These are phyloP conservation scores for Aspergillus carlsbadensis DNA, from an alignment of 495 filamentous ascomycete species.

Conservation along the genomic window DNA sequence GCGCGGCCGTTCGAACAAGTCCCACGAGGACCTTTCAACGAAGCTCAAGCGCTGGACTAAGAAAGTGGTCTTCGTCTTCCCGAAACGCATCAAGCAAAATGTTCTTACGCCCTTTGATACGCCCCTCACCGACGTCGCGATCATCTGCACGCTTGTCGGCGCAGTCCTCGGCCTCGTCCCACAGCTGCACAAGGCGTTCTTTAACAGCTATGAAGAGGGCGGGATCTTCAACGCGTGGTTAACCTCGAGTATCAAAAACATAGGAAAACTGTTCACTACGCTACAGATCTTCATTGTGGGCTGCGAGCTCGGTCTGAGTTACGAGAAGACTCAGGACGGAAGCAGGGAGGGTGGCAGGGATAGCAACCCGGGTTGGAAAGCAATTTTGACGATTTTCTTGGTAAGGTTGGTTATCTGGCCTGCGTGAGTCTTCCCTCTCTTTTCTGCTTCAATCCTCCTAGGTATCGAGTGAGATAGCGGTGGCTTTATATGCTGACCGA, in stretches of 20 bases:
- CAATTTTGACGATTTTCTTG: slow-evolving; percentile 47
- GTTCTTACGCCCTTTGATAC: slow-evolving; percentile 13
- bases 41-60: not conserved
- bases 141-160: slow-evolving; percentile 64
- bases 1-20: slow-evolving; percentile 28
- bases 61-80: slow-evolving; percentile 14
- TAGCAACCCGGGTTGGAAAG: slow-evolving; percentile 38
- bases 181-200: slow-evolving; percentile 63
- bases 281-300: slow-evolving; percentile 75
- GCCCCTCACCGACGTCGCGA: slow-evolving; percentile 60
- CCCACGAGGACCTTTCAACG: slow-evolving; percentile 6
- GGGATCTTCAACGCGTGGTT: slow-evolving; percentile 73
- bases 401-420: slow-evolving; percentile 70
- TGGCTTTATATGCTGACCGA: not conserved
- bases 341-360: slow-evolving; percentile 49
- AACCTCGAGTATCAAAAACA: slow-evolving; percentile 61
- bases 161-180: slow-evolving; percentile 62
- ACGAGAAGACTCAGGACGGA: slow-evolving; percentile 53
- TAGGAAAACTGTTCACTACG: slow-evolving; percentile 69
- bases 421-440: slow-evolving; percentile 30
- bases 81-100: not conserved
- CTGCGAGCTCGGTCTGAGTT: slow-evolving; percentile 57
- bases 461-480: not conserved
- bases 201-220: slow-evolving; percentile 59
- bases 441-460: not conserved